Conservation (phyloP, 805 yeast species). For the Blastobotrys mokoenaii region DNA sequence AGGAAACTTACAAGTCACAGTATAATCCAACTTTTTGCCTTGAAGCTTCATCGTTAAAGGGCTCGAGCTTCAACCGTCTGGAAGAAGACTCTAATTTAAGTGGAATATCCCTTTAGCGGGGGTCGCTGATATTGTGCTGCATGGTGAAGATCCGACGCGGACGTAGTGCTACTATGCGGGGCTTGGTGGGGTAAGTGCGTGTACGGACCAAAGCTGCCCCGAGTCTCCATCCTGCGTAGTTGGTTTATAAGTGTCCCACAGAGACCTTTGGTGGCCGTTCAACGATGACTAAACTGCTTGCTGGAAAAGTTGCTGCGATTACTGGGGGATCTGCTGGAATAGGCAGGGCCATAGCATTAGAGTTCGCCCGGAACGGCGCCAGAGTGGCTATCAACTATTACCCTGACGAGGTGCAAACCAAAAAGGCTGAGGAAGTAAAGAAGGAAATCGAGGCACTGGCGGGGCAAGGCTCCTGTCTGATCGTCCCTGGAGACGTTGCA, state of each 20-base stretch:
- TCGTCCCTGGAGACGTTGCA: conserved; percentile 39
- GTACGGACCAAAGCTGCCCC: too few species aligned
- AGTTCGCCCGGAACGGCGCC: conserved; percentile 39
- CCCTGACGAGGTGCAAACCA: conserved; percentile 39
- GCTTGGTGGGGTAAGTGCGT: too few species aligned
- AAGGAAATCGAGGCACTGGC: conserved; percentile 23
- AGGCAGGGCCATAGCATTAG: conserved; percentile 41
- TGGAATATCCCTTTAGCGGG: too few species aligned
- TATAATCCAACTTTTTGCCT: not conserved
- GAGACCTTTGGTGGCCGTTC: not conserved
- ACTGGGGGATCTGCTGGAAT: conserved; percentile 50
- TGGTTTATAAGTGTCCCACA: too few species aligned
- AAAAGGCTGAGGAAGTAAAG: conserved; percentile 55
- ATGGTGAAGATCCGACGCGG: too few species aligned
- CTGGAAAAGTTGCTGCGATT: conserved; percentile 35
- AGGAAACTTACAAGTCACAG: not conserved
- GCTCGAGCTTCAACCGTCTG: not conserved
- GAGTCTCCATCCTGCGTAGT: too few species aligned
- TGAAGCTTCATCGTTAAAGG: not conserved
- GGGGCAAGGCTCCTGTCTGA: conserved; percentile 18
- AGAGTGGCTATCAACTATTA: conserved; percentile 29
- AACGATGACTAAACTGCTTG: conserved; percentile 1
- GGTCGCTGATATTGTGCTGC: too few species aligned
- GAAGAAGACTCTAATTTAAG: too few species aligned
- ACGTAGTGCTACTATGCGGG: too few species aligned